Percentiles rank a stretch among this genome's conserved stretches.
Evolutionary conservation across 2,329 filamentous ascomycete species (phyloP).

Genomic region (Neofusicoccum ribis): DNA sequence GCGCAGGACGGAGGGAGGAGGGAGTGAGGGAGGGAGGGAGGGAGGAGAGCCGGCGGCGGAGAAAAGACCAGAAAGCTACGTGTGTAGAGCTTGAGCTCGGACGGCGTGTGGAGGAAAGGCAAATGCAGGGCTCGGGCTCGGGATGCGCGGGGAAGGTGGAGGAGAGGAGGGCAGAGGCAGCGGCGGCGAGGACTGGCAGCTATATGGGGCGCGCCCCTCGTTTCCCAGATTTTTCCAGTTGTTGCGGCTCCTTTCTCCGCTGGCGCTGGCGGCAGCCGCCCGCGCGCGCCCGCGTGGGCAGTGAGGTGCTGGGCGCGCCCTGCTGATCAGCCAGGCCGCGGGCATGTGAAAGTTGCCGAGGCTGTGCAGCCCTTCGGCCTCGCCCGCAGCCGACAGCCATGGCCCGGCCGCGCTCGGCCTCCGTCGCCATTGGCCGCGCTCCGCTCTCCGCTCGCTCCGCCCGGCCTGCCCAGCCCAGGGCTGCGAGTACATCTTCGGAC

Average conservation of each 20-base stretch:
- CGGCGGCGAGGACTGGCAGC: background rate
- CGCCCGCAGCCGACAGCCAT: background rate
- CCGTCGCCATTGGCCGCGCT: background rate
- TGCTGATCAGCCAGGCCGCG: background rate
- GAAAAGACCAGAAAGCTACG: background rate
- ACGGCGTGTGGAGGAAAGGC: background rate
- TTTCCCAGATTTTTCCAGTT: background rate
- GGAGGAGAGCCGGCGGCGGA: background rate
- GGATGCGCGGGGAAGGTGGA: background rate
- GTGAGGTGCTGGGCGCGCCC: background rate
- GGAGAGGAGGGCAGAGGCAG: background rate
- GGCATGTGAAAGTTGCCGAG: constrained; percentile 18
- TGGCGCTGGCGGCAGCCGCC: background rate
- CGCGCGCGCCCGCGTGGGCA: background rate
- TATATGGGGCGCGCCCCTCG: background rate
- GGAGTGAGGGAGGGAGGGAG: too few species aligned
- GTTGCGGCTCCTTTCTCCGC: constrained; percentile 9
- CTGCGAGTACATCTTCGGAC: background rate
- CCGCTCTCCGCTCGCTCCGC: background rate
- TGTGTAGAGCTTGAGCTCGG: constrained; percentile 9
- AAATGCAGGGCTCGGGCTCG: background rate
- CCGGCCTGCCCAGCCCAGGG: background rate
- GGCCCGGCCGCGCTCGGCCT: background rate
- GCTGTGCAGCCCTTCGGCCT: background rate
- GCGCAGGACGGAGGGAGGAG: background rate